phyloP scores from a whole-genome alignment of 1,139 yeast genomes.

The Nakaseomyces kungkrabaensis region DNA sequence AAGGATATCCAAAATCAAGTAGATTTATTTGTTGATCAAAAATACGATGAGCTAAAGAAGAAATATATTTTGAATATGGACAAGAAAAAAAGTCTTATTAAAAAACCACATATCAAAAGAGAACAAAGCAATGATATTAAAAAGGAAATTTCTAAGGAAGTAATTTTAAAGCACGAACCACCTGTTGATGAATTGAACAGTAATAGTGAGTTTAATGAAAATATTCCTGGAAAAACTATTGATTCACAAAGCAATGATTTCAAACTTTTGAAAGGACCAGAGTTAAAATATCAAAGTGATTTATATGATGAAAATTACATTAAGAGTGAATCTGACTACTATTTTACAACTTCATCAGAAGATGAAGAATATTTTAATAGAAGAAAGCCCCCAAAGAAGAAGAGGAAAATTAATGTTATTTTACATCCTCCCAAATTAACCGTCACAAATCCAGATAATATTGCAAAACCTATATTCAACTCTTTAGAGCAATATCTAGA shows the following conservation, averaged over 20 bases:
- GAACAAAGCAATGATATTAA: not conserved
- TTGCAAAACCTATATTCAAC: constrained; percentile 34
- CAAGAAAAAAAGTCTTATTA: not conserved
- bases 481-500: constrained; percentile 37
- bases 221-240: too few relatives aligned
- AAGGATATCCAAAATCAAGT: not conserved
- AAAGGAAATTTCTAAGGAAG: too few relatives aligned
- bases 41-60: not conserved
- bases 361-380: constrained; percentile 17
- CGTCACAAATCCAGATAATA: constrained; percentile 72
- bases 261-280: not conserved
- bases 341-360: constrained; percentile 27
- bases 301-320: not conserved
- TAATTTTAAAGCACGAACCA: not conserved
- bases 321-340: constrained; percentile 10
- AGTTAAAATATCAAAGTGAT: not conserved
- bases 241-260: too few relatives aligned
- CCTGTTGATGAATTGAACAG: not conserved
- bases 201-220: not conserved
- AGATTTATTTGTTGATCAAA: not conserved
- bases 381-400: constrained; percentile 17
- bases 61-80: not conserved
- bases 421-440: constrained; percentile 47
- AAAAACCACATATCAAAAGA: not conserved
- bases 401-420: constrained; percentile 28